Percentiles rank a stretch among this genome's conserved stretches.
phyloP scores from a whole-genome alignment of 345 rosid genomes.

The Limnanthes douglasii region DNA sequence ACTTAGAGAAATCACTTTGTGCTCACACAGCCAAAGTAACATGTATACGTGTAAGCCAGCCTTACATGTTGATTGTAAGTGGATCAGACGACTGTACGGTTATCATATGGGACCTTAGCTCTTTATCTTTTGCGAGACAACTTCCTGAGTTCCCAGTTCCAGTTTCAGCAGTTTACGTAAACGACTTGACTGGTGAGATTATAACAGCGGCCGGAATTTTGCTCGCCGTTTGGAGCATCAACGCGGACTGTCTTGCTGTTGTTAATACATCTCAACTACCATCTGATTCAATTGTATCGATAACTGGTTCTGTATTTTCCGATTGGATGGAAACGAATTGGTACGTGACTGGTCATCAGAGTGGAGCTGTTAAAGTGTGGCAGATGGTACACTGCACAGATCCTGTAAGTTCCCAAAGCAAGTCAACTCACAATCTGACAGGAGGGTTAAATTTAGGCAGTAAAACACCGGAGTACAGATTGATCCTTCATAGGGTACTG shows the following conservation, averaged over 20 bases:
- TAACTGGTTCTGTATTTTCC: slow-evolving; percentile 65
- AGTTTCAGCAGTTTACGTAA: slow-evolving; percentile 78
- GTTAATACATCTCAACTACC: slow-evolving; percentile 90
- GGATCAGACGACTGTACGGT: slow-evolving; percentile 97
- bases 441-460: slow-evolving; percentile 48
- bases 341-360: slow-evolving; percentile 98
- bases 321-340: slow-evolving; percentile 93
- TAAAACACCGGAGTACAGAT: slow-evolving; percentile 60
- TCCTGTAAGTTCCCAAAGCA: slow-evolving; percentile 32
- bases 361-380: slow-evolving; percentile 98
- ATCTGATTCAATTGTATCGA: slow-evolving; percentile 82
- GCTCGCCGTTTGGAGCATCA: slow-evolving; percentile 96
- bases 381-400: slow-evolving; percentile 69
- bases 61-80: slow-evolving; percentile 87
- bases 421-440: slow-evolving; percentile 22
- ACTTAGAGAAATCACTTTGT: slow-evolving; percentile 65
- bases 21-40: slow-evolving; percentile 78
- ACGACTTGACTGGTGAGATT: slow-evolving; percentile 88
- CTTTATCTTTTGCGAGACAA: slow-evolving; percentile 73
- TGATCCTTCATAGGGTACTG: slow-evolving; percentile 70
- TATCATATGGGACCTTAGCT: slow-evolving; percentile 92
- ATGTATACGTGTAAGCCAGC: slow-evolving; percentile 90
- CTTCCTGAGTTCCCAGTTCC: slow-evolving; percentile 82
- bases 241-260: slow-evolving; percentile 92
- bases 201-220: slow-evolving; percentile 91